Conservation (phyloP, 1,139 yeast genomes). For the Candida glucosophila region DNA sequence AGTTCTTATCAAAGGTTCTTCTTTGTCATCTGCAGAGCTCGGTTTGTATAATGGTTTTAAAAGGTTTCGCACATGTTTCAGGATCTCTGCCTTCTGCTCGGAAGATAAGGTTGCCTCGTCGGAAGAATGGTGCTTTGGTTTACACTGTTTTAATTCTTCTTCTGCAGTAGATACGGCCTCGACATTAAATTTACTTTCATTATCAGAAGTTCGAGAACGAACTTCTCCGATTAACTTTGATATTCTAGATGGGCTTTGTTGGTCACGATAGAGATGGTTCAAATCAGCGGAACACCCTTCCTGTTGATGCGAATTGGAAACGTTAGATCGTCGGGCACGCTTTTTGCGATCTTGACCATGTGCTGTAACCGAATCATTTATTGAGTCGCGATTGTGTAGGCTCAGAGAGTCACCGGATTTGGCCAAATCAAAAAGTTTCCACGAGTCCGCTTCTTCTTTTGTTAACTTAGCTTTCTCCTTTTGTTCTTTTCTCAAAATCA, state of each 20-base stretch:
- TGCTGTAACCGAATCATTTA: neutral
- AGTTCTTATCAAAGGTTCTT: slow-evolving; percentile 10
- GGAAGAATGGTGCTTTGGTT: neutral
- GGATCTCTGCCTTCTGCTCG: slow-evolving; percentile 43
- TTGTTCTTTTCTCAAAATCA: slow-evolving; percentile 27
- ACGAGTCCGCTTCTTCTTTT: slow-evolving; percentile 29
- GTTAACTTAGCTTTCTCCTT: slow-evolving; percentile 21
- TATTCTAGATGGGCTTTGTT: neutral
- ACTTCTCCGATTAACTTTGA: neutral
- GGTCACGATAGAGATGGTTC: too few species aligned
- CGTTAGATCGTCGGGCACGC: slow-evolving; percentile 1
- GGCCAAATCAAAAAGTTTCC: slow-evolving; percentile 32
- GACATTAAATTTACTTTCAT: neutral
- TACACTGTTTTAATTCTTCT: neutral
- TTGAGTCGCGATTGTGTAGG: neutral
- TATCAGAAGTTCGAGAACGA: neutral
- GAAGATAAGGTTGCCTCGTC: slow-evolving; percentile 18
- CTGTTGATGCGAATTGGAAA: neutral
- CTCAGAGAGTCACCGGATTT: neutral
- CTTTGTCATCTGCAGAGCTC: slow-evolving; percentile 1
- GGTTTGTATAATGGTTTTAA: slow-evolving; percentile 41
- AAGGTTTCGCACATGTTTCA: slow-evolving; percentile 41
- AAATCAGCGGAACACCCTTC: neutral
- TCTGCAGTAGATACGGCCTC: neutral
- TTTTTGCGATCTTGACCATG: slow-evolving; percentile 1